Percentiles rank a stretch among this genome's conserved stretches.
Evolutionary conservation across 2,329 filamentous ascomycete genomes (phyloP).

Genomic region (Penicillium expansum): DNA sequence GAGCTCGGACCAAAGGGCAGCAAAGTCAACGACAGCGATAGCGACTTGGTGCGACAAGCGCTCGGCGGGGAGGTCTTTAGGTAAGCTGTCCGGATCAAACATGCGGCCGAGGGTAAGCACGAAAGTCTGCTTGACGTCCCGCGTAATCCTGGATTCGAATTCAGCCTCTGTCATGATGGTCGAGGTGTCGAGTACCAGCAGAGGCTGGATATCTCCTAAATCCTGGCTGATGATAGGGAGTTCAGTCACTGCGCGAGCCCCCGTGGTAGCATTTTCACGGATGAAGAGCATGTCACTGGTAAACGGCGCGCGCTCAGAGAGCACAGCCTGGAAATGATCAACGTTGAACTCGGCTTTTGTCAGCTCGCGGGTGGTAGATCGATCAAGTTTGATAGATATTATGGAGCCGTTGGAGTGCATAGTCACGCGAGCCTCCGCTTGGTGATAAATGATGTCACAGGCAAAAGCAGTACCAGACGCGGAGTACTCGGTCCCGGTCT

Average conservation of each 20-base stretch:
- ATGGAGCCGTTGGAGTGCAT: conserved; percentile 39
- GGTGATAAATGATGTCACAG: conserved; percentile 31
- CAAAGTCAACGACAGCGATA: conserved; percentile 30
- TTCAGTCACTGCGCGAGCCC: conserved; percentile 28
- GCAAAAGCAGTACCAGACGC: conserved; percentile 32
- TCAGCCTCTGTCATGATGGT: conserved; percentile 29
- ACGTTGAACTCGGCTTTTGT: conserved; percentile 29
- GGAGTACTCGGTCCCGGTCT: conserved; percentile 17
- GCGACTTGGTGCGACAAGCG: conserved; percentile 28
- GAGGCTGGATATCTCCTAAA: conserved; percentile 30
- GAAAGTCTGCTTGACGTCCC: conserved; percentile 32
- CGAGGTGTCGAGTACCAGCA: conserved; percentile 31
- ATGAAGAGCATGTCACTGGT: conserved; percentile 37
- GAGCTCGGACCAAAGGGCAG: conserved; percentile 30
- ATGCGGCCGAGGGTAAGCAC: conserved; percentile 32
- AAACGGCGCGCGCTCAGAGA: conserved; percentile 32
- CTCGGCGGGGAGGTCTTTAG: conserved; percentile 21
- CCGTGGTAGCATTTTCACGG: conserved; percentile 27
- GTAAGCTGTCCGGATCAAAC: conserved; percentile 29
- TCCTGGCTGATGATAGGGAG: conserved; percentile 34
- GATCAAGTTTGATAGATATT: conserved; percentile 22
- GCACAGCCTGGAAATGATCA: conserved; percentile 31
- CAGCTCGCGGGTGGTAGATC: conserved; percentile 19
- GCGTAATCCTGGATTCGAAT: conserved; percentile 27
- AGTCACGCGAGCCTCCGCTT: conserved; percentile 27